Evolutionary conservation across 2,329 filamentous ascomycete species (phyloP), one percentile per base, ranked within the genome.

Genomic region (Botrytis pseudocinerea): DNA sequence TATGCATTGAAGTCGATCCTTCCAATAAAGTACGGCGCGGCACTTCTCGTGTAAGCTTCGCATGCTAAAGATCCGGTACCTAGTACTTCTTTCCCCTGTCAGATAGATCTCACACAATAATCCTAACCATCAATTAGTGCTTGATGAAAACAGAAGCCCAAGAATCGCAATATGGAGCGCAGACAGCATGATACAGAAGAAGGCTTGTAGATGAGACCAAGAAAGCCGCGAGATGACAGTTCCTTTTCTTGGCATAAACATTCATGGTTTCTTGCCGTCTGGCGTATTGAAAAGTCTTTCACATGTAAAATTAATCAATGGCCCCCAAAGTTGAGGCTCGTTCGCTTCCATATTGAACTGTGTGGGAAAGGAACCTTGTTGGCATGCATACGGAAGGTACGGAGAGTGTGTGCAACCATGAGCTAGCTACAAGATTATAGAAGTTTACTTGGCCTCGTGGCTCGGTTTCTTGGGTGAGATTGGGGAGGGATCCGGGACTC

Each of bases 321-420:
- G 35, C 38, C 46, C 46, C 46, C 64, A 68, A 54, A 68, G 8
- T 40, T 68, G 46, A 40, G 64, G 64, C 64, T 68, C 64, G 51
- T 54, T 68, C 25, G 46, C 44, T 20, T 51, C 20, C 32, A 9
- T 22, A 40, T 54, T 40, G 3, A 51, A 4, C 1, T 25, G 2
- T 10, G 32, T 9, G 9, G 35, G 16, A 18, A 16, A 68, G 10
- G 14, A 40, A 42, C 35, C 65, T 48, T 42, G 48, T 68, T 22
- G 65, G n/a, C 48, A 57, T 28, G 65, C 25, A 48, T 28, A 57
- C 65, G 18, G 35, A 12, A 68, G 9, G 35, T n/a, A 57, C 65
- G 25, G 16, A 42, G 42, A 51, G 64, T 12, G 22, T 25, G 28
- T 14, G 22, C 46, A 25, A 68, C 25, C 32, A 66, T 16, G 5